Conservation (phyloP, 164 flowering plant species). For the Annona squamosa region DNA sequence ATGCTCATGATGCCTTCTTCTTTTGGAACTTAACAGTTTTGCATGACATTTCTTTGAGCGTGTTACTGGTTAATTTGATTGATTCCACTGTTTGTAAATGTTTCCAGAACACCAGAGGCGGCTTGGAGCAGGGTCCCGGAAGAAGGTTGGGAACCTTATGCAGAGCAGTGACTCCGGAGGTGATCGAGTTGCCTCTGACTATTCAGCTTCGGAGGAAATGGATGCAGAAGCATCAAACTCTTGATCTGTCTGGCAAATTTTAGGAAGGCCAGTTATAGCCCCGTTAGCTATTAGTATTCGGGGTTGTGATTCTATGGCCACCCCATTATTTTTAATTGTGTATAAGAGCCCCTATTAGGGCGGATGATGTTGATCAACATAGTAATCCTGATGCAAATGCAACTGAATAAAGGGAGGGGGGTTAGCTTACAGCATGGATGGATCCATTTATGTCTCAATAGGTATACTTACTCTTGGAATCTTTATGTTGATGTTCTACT, state of each 20-base stretch:
- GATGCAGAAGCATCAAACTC: slow-evolving; percentile 31
- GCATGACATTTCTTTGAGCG: background rate
- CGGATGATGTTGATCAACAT: slow-evolving; percentile 6
- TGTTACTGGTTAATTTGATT: background rate
- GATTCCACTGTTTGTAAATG: background rate
- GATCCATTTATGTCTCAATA: no score
- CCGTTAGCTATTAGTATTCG: slow-evolving; percentile 4
- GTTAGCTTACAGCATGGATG: no score
- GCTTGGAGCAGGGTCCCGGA: slow-evolving; percentile 26
- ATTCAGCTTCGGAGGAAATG: slow-evolving; percentile 48
- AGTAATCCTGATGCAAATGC: background rate
- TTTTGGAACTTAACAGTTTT: no score
- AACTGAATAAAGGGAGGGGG: no score
- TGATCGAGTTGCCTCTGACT: slow-evolving; percentile 28
- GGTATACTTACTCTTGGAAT: no score
- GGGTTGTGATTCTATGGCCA: slow-evolving; percentile 2
- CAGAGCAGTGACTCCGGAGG: slow-evolving; percentile 33
- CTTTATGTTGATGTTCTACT: no score
- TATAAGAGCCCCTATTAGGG: slow-evolving; percentile 35
- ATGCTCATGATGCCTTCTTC: no score
- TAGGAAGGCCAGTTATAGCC: slow-evolving; percentile 6
- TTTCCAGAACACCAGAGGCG: slow-evolving; percentile 51
- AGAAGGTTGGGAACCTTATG: slow-evolving; percentile 24
- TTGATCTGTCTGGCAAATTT: slow-evolving; percentile 12
- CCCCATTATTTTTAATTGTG: slow-evolving; percentile 11